A percentile compares a stretch with the other conserved stretches of the same genome.
Conservation (phyloP, 2,329 filamentous ascomycete genomes). For the Chaetomium sp. region DNA sequence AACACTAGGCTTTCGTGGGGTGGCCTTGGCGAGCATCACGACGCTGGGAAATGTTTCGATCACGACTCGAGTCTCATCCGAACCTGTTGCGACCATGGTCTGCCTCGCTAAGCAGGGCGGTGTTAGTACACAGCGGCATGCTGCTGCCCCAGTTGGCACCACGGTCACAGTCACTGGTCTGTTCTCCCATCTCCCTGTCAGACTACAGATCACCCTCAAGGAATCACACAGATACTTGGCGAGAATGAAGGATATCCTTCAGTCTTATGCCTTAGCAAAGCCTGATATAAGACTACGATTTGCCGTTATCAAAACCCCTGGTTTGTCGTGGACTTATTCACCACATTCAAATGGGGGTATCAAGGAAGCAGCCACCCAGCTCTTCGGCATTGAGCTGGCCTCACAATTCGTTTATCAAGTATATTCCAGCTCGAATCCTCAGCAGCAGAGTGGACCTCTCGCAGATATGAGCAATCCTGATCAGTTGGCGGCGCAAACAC, state of each 20-base stretch:
- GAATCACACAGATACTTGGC: conserved; percentile 49
- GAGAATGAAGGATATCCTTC: conserved; percentile 54
- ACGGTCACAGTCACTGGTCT: conserved; percentile 56
- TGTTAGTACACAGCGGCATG: conserved; percentile 30
- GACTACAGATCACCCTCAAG: conserved; percentile 52
- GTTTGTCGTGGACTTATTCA: conserved; percentile 55
- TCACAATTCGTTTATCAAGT: conserved; percentile 45
- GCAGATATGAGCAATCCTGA: no score
- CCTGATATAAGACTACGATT: conserved; percentile 56
- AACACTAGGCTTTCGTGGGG: conserved; percentile 69
- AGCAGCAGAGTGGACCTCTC: not conserved
- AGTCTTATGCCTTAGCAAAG: conserved; percentile 60
- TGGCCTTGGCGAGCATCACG: conserved; percentile 62
- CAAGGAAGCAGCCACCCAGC: conserved; percentile 54
- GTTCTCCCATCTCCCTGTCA: conserved; percentile 56
- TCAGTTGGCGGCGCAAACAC: not conserved
- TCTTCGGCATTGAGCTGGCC: conserved; percentile 53
- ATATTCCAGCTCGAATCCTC: conserved; percentile 12
- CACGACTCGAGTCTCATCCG: conserved; percentile 56
- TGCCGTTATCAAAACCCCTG: conserved; percentile 48
- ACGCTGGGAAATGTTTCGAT: conserved; percentile 53
- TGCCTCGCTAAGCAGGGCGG: conserved; percentile 39
- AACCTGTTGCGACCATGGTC: conserved; percentile 50
- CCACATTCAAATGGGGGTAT: conserved; percentile 44
- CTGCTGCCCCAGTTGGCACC: conserved; percentile 59